Percentiles rank a stretch among this genome's conserved stretches.
phyloP scores from a whole-genome alignment of 148 eudicot genomes.

The Fagopyrum esculentum region DNA sequence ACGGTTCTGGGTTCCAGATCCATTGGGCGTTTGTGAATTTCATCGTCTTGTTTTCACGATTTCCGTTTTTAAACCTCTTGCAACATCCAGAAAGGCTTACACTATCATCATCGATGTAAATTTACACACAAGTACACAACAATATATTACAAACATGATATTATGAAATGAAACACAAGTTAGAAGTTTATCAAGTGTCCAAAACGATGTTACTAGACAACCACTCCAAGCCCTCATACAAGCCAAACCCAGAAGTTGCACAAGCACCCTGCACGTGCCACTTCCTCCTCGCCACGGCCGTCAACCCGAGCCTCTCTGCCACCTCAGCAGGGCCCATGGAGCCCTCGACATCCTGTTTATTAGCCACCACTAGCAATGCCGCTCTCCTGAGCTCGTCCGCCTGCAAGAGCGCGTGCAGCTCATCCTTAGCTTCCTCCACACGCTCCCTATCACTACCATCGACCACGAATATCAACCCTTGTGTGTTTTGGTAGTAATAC shows the following conservation, averaged over 20 bases:
- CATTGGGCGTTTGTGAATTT: too few species aligned
- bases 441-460: constrained; percentile 6
- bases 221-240: constrained; percentile 7
- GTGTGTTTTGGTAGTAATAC: constrained; percentile 5
- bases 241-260: not conserved
- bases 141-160: too few species aligned
- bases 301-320: not conserved
- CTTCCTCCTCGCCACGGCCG: not conserved
- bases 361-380: not conserved
- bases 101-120: too few species aligned
- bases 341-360: constrained; percentile 1
- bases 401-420: not conserved
- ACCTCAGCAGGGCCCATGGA: not conserved
- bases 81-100: too few species aligned
- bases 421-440: not conserved
- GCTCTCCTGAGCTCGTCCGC: not conserved
- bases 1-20: too few species aligned
- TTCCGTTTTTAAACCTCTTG: too few species aligned
- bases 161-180: too few species aligned
- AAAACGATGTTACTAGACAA: not conserved
- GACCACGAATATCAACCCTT: not conserved
- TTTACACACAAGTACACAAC: too few species aligned
- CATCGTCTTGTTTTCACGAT: too few species aligned
- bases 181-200: not conserved
- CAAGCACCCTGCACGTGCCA: constrained; percentile 12